phyloP scores from a whole-genome alignment of 202 grass and related monocot species.

The Carex arenaria region DNA sequence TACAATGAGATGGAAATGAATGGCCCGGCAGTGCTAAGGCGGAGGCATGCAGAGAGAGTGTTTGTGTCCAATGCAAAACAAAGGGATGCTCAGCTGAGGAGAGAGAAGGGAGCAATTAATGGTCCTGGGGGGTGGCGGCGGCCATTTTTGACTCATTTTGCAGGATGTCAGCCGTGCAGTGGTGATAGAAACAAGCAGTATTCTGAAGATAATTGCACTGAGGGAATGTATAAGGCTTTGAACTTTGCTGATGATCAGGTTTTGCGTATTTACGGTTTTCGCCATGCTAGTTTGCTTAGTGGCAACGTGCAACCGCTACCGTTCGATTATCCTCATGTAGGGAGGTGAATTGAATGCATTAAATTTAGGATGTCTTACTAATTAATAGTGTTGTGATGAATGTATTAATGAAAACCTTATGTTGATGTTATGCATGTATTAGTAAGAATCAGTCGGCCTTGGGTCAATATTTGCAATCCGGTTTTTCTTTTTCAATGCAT shows the following conservation, averaged over 20 bases:
- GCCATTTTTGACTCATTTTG: constrained; percentile 91
- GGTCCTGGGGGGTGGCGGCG: constrained; percentile 45
- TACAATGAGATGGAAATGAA: constrained; percentile 56
- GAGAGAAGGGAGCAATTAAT: constrained; percentile 18
- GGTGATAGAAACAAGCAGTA: constrained; percentile 75
- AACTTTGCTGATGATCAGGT: constrained; percentile 82
- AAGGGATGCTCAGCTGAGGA: constrained; percentile 23
- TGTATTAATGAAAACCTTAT: background rate
- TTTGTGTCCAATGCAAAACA: constrained; percentile 25
- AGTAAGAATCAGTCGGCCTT: background rate
- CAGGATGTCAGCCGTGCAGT: constrained; percentile 88
- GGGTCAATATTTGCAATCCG: background rate
- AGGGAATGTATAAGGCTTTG: constrained; percentile 67
- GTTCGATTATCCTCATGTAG: constrained; percentile 48
- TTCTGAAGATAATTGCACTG: constrained; percentile 47
- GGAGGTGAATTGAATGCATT: background rate
- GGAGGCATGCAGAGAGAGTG: constrained; percentile 47
- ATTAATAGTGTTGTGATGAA: background rate
- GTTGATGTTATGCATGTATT: background rate
- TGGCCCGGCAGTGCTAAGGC: constrained; percentile 18
- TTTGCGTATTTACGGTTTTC: constrained; percentile 53
- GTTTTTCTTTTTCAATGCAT: background rate
- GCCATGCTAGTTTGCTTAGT: constrained; percentile 38
- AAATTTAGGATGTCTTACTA: background rate
- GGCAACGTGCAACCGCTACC: constrained; percentile 48